Evolutionary conservation across 2,329 filamentous ascomycete genomes (phyloP).

Genomic region (Claviceps purpurea): DNA sequence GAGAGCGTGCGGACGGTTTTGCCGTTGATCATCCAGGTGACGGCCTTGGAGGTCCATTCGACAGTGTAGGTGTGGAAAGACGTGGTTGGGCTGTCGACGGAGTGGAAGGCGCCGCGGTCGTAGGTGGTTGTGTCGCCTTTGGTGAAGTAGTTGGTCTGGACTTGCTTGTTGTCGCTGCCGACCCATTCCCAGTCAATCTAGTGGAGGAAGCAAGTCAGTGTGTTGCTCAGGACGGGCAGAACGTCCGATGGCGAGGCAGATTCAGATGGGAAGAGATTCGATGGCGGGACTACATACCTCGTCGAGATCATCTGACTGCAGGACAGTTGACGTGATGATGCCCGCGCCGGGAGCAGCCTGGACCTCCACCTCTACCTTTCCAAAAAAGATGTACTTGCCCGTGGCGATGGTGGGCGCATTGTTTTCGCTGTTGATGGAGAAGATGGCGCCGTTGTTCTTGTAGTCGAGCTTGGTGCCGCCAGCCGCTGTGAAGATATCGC

Average conservation of each 20-base stretch:
- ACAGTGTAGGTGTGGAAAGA: slow-evolving; percentile 52
- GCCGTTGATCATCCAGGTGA: slow-evolving; percentile 54
- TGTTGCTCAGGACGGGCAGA: not conserved
- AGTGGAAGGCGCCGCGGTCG: slow-evolving; percentile 52
- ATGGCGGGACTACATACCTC: slow-evolving; percentile 12
- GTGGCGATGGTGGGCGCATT: slow-evolving; percentile 61
- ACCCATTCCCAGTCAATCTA: slow-evolving; percentile 78
- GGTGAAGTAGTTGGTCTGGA: slow-evolving; percentile 75
- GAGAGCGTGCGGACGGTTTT: slow-evolving; percentile 46
- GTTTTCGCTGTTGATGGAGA: slow-evolving; percentile 53
- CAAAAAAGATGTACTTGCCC: slow-evolving; percentile 94
- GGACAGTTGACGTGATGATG: slow-evolving; percentile 78
- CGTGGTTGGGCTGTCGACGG: slow-evolving; percentile 34
- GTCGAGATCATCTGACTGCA: slow-evolving; percentile 83
- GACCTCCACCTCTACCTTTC: slow-evolving; percentile 65
- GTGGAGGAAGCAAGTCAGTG: too few relatives aligned
- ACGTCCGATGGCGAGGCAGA: too few relatives aligned
- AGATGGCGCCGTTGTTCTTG: slow-evolving; percentile 36
- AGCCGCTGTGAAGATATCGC: slow-evolving; percentile 36
- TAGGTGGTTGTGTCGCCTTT: slow-evolving; percentile 58
- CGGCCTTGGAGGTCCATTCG: slow-evolving; percentile 51
- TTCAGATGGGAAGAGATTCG: too few relatives aligned
- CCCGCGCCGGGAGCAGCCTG: slow-evolving; percentile 70
- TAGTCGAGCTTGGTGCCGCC: slow-evolving; percentile 36
- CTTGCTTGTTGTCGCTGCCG: slow-evolving; percentile 51